Evolutionary conservation across 2,329 filamentous ascomycete species (phyloP).

Genomic region (Epichloe glyceriae): DNA sequence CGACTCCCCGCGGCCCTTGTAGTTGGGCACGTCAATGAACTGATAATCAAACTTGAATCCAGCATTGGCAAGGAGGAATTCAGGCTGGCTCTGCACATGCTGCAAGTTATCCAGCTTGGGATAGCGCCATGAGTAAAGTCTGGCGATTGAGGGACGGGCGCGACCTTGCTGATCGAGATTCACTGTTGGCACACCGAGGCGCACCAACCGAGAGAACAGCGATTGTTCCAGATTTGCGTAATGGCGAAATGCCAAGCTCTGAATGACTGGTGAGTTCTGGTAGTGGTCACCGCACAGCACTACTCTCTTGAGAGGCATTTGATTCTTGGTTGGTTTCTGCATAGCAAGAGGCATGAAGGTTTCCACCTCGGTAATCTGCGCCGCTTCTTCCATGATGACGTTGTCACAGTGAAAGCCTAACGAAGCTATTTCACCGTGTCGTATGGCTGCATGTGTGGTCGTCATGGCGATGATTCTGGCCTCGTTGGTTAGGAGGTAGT

Average conservation of each 20-base stretch:
- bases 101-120: conserved; percentile 66
- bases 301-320: conserved; percentile 69
- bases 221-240: conserved; percentile 96
- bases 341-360: conserved; percentile 92
- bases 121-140: conserved; percentile 91
- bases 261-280: conserved; percentile 92
- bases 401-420: conserved; percentile 98
- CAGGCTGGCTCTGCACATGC: conserved; percentile 50
- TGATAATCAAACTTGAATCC: conserved; percentile 92
- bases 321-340: conserved; percentile 63
- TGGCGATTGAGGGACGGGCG: conserved; percentile 72
- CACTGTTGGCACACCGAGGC: conserved; percentile 83
- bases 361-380: conserved; percentile 94
- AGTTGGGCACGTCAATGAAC: conserved; percentile 90
- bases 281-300: conserved; percentile 92
- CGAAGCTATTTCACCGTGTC: conserved; percentile 74
- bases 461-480: conserved; percentile 99
- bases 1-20: conserved; percentile 77
- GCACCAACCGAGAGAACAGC: conserved; percentile 79
- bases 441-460: conserved; percentile 92
- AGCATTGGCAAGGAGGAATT: conserved; percentile 74
- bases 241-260: conserved; percentile 85
- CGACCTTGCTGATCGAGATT: conserved; percentile 89
- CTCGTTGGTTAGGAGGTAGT: conserved; percentile 89
- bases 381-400: conserved; percentile 95